Base-by-base conservation (phyloP, 208 protist species). In the Trypanosoma avium region DNA sequence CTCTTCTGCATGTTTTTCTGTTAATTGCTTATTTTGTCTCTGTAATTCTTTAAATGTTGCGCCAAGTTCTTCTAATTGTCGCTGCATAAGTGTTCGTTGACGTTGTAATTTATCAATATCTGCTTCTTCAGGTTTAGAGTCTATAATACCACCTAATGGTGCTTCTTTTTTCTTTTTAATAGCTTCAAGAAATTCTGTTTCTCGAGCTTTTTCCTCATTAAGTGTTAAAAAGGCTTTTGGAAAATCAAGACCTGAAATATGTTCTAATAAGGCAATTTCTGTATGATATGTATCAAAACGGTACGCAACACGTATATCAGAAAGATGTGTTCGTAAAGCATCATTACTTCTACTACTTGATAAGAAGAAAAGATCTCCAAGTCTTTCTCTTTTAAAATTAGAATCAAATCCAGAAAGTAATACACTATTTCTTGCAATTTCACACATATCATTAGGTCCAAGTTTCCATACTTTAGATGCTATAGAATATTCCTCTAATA, bases 401-500 rank as follows among this genome's bases (percentile, higher is more conserved):
- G 75, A 43, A 46, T 88, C 88, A 67, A 97, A 97, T 24, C 90
- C 89, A 8, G 82, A 93, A 19, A 94, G 70, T 4, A 97, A 62
- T 6, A 97, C 93, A 58, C 81, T 92, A 64, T 93, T 95, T 13
- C 91, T 82, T 7, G 93, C 90, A 66, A 97, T 95, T 70, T 97
- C 93, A 59, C 89, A 96, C 69, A 95, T 90, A 67, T 97, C 93
- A 64, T 87, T 96, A 1, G 87, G 80, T 27, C 73, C 90, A 29
- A 97, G 81, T 64, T 96, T 95, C 90, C 91, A 97, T 27, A 96
- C 84, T 67, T 97, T 95, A 1, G 86, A 94, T 15, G 93, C 93
- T 63, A 97, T 97, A 27, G 81, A 89, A 75, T 97, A 97, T 75
- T 97, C 90, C 74, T 97, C 90, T 22, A 97, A 71, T 26, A 97